Evolutionary conservation across 352 stramenopile genomes (phyloP).

Genomic region (Sclerospora graminicola): DNA sequence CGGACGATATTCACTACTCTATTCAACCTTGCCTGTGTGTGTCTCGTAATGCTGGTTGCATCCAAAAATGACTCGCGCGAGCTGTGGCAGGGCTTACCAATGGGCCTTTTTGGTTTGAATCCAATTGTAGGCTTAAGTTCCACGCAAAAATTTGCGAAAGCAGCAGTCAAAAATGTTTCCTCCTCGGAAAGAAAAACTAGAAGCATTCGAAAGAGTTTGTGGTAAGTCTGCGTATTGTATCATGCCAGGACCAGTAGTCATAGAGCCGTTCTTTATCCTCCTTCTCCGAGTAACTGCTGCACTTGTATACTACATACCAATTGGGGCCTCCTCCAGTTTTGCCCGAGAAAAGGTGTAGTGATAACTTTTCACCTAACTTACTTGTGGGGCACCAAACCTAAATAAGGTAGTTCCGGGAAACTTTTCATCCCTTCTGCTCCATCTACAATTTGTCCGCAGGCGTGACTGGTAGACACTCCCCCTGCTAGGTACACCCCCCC

Average conservation of each 20-base stretch:
- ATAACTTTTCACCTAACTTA: too few species aligned
- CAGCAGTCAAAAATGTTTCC: constrained; percentile 78
- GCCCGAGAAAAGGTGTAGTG: too few species aligned
- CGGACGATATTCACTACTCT: constrained; percentile 77
- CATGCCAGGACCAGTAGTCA: constrained; percentile 5
- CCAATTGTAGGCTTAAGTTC: constrained; percentile 85
- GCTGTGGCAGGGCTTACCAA: constrained; percentile 53
- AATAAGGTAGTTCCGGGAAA: too few species aligned
- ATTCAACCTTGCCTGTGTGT: constrained; percentile 55
- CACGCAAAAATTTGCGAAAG: constrained; percentile 78
- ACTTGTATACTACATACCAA: too few species aligned
- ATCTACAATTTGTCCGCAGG: too few species aligned
- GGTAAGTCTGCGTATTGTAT: background rate
- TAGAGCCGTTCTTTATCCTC: too few species aligned
- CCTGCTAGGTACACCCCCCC: too few species aligned
- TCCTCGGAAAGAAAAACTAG: constrained; percentile 29
- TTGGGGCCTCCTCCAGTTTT: too few species aligned
- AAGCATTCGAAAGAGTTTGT: constrained; percentile 10
- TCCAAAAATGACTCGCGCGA: constrained; percentile 72
- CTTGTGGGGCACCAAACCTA: too few species aligned
- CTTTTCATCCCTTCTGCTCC: too few species aligned
- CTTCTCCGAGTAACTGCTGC: too few species aligned
- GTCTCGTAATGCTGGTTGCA: constrained; percentile 86
- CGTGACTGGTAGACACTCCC: too few species aligned
- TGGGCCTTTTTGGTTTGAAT: constrained; percentile 49